Evolutionary conservation across 495 filamentous ascomycete species (phyloP).

Genomic region (Margaritispora aquatica): DNA sequence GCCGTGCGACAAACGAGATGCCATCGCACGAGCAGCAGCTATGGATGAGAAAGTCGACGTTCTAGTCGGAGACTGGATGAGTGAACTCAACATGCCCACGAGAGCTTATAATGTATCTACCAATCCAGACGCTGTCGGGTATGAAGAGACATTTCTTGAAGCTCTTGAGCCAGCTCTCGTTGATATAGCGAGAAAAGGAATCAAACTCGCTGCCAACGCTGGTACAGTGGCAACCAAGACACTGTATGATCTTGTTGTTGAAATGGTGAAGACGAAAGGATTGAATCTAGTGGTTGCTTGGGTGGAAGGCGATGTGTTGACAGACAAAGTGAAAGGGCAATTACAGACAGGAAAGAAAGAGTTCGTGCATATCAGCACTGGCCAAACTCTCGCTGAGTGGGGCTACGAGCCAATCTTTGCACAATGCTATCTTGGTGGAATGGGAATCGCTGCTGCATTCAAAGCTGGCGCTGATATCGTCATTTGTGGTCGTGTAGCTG

Average conservation of each 20-base stretch:
- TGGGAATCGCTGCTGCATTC: constrained; percentile 43
- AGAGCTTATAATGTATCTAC: constrained; percentile 3
- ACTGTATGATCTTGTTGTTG: neutral
- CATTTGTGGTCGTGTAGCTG: constrained; percentile 48
- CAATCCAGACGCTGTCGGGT: constrained; percentile 18
- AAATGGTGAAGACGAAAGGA: neutral
- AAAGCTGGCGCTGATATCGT: constrained; percentile 50
- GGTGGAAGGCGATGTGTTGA: neutral
- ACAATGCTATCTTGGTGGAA: constrained; percentile 42
- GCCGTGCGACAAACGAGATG: neutral
- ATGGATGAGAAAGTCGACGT: constrained; percentile 39
- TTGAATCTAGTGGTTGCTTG: neutral
- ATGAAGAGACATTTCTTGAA: constrained; percentile 48
- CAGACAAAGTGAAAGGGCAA: neutral
- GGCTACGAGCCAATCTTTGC: constrained; percentile 22
- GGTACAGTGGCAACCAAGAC: neutral
- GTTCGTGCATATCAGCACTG: neutral
- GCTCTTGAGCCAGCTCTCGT: constrained; percentile 44
- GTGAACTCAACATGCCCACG: constrained; percentile 29
- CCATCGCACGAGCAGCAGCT: constrained; percentile 28
- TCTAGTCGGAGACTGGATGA: constrained; percentile 51
- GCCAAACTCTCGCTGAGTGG: neutral
- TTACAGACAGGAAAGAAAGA: neutral
- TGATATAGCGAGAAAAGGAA: neutral
- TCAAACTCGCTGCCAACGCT: neutral